Conservation (phyloP, 148 eudicot species). For the Rhododendron molle region DNA sequence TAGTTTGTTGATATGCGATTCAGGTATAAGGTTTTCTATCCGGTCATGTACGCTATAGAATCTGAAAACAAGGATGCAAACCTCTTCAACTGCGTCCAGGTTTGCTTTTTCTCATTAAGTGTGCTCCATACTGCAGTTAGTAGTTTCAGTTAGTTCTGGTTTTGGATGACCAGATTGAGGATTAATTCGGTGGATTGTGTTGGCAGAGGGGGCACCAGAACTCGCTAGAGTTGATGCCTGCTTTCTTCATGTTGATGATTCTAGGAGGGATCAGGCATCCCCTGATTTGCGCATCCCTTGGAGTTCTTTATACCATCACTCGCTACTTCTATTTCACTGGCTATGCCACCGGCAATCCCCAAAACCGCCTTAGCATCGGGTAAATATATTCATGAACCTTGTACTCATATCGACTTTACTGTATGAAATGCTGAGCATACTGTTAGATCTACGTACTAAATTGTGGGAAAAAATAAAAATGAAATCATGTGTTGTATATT, state of each 20-base stretch:
- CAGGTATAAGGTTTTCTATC: slow-evolving; percentile 79
- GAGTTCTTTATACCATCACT: slow-evolving; percentile 33
- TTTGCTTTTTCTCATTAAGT: slow-evolving; percentile 3
- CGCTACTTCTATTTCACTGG: slow-evolving; percentile 94
- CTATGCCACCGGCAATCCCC: slow-evolving; percentile 76
- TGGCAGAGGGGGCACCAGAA: slow-evolving; percentile 98
- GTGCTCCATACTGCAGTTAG: background rate
- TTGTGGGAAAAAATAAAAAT: background rate
- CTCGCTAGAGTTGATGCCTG: slow-evolving; percentile 83
- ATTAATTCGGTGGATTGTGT: background rate
- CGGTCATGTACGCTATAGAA: slow-evolving; percentile 72
- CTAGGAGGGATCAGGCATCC: slow-evolving; percentile 87
- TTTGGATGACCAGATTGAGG: background rate
- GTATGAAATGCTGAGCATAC: background rate
- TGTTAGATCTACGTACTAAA: background rate
- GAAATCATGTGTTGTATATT: background rate
- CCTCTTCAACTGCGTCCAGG: slow-evolving; percentile 96
- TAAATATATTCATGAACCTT: slow-evolving; percentile 18
- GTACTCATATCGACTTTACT: background rate
- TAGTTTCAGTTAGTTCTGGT: background rate
- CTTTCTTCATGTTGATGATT: slow-evolving; percentile 58
- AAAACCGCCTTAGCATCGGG: slow-evolving; percentile 72
- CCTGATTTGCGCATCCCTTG: slow-evolving; percentile 45
- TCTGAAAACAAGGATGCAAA: slow-evolving; percentile 90
- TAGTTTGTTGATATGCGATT: background rate